Conservation (phyloP, 345 rosid genomes). For the Passiflora organensis region DNA sequence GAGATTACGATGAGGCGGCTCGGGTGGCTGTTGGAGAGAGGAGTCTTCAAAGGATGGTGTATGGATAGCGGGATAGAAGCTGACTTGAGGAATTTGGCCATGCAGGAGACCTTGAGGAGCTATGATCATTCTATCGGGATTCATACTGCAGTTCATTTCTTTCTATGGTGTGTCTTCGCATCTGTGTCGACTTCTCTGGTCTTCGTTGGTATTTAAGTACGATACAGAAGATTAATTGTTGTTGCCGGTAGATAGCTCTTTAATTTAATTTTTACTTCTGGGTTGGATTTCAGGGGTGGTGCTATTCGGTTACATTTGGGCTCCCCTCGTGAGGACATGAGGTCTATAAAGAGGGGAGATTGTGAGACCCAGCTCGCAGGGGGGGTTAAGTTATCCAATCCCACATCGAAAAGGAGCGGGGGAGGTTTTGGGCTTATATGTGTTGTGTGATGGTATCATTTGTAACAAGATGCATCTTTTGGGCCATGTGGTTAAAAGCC, state of each 20-base stretch:
- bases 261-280: not conserved
- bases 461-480: too few relatives aligned
- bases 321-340: slow-evolving; percentile 84
- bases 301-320: slow-evolving; percentile 79
- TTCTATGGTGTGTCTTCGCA: too few relatives aligned
- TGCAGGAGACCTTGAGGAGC: slow-evolving; percentile 45
- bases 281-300: slow-evolving; percentile 69
- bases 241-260: not conserved
- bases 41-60: slow-evolving; percentile 72
- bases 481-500: too few relatives aligned
- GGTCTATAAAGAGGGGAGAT: slow-evolving; percentile 69
- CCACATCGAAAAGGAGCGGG: too few relatives aligned
- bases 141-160: slow-evolving; percentile 86
- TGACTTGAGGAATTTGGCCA: slow-evolving; percentile 58
- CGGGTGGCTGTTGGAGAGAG: slow-evolving; percentile 47
- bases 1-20: slow-evolving; percentile 77
- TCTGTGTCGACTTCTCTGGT: too few relatives aligned
- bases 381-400: too few relatives aligned
- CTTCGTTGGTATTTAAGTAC: not conserved
- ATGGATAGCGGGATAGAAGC: slow-evolving; percentile 48
- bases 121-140: slow-evolving; percentile 70
- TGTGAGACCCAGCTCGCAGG: too few relatives aligned
- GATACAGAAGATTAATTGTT: too few relatives aligned
- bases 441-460: too few relatives aligned
- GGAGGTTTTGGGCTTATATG: too few relatives aligned